phyloP scores from a whole-genome alignment of 495 filamentous ascomycete genomes.

The Melanomma pulvis-pyrius region DNA sequence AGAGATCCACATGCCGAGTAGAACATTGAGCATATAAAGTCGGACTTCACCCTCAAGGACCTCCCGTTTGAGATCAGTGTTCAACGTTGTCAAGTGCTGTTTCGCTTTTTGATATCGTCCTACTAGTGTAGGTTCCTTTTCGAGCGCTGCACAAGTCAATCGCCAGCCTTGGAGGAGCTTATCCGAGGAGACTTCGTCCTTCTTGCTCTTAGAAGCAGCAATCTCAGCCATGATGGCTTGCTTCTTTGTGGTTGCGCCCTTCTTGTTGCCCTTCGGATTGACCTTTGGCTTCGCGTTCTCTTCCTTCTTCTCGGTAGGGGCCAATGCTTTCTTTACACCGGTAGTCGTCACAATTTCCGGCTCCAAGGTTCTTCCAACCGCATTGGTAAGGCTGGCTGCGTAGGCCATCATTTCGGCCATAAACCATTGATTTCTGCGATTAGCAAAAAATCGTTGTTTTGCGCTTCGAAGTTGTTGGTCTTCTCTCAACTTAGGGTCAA shows the following conservation, averaged over 20 bases:
- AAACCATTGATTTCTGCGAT: slow-evolving; percentile 55
- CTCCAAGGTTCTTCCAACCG: slow-evolving; percentile 63
- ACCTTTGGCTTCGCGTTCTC: slow-evolving; percentile 22
- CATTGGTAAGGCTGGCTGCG: slow-evolving; percentile 69
- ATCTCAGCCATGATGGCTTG: slow-evolving; percentile 44
- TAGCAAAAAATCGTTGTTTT: slow-evolving; percentile 41
- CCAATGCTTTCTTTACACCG: slow-evolving; percentile 13
- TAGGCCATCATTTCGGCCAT: slow-evolving; percentile 68
- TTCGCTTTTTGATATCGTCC: slow-evolving; percentile 37
- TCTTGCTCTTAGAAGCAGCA: slow-evolving; percentile 37
- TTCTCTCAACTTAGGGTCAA: slow-evolving; percentile 46
- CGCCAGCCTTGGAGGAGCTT: slow-evolving; percentile 37
- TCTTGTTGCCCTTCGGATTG: slow-evolving; percentile 21
- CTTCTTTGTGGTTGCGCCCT: slow-evolving; percentile 38
- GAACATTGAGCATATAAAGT: slow-evolving; percentile 51
- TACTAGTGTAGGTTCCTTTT: slow-evolving; percentile 32
- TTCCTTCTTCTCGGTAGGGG: slow-evolving; percentile 44
- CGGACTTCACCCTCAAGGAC: slow-evolving; percentile 51
- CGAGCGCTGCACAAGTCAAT: slow-evolving; percentile 32
- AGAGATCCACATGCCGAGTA: slow-evolving; percentile 45
- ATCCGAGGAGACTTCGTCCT: slow-evolving; percentile 36
- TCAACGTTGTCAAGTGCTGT: slow-evolving; percentile 41
- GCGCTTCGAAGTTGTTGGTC: slow-evolving; percentile 22
- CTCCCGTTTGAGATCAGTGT: slow-evolving; percentile 32
- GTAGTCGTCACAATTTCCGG: slow-evolving; percentile 61